Percentiles rank a stretch among this genome's conserved stretches.
These are phyloP conservation scores for Cyclotella kingstonii DNA, from an alignment of 108 stramenopile species.

Conservation along the genomic window DNA sequence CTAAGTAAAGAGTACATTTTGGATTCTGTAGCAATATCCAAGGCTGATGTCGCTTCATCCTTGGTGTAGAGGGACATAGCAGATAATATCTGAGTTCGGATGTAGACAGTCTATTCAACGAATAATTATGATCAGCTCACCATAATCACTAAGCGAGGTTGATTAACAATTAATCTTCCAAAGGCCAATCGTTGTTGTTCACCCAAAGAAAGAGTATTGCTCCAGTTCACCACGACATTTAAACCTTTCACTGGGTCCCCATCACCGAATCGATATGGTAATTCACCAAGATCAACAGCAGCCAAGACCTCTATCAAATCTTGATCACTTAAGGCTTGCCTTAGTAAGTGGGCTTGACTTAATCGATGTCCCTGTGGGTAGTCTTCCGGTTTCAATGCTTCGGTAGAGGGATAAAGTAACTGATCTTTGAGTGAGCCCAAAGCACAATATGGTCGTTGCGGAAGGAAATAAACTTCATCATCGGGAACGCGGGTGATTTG, in stretches of 20 bases:
- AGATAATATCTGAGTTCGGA: neutral
- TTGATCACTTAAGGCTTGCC: conserved; percentile 49
- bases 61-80: neutral
- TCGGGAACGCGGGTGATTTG: conserved; percentile 67
- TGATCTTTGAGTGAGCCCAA: conserved; percentile 88
- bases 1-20: conserved; percentile 88
- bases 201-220: conserved; percentile 87
- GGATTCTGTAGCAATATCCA: conserved; percentile 72
- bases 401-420: conserved; percentile 77
- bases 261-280: conserved; percentile 73
- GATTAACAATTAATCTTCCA: conserved; percentile 83
- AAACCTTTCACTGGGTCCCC: conserved; percentile 78
- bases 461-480: conserved; percentile 87
- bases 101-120: neutral
- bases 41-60: conserved; percentile 91
- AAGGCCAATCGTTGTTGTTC: conserved; percentile 97
- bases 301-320: conserved; percentile 68
- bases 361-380: conserved; percentile 54
- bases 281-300: conserved; percentile 63
- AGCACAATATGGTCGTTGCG: conserved; percentile 93
- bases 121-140: conserved; percentile 10
- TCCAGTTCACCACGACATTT: conserved; percentile 81
- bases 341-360: conserved; percentile 45
- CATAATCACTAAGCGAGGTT: conserved; percentile 86
- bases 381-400: conserved; percentile 47